Conservation (phyloP, 768 basidiomycete genomes). For the Amanita rubescens region DNA sequence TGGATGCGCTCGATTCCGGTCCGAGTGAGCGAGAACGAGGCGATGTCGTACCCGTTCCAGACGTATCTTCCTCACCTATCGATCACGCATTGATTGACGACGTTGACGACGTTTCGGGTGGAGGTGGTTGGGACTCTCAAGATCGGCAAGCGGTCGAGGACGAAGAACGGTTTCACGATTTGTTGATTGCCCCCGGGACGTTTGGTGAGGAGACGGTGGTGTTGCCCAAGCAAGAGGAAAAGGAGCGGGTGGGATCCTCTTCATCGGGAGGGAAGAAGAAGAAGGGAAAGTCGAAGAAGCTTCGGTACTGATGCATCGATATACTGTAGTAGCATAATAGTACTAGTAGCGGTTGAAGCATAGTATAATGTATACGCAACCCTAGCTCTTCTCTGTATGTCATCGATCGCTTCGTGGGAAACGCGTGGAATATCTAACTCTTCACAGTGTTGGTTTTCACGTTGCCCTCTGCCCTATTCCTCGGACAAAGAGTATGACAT, state of each 20-base stretch:
- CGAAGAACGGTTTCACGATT: conserved; percentile 41
- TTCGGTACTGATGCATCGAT: too few species aligned
- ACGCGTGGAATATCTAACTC: too few species aligned
- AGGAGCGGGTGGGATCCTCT: neutral
- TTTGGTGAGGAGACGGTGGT: conserved; percentile 34
- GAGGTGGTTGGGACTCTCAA: conserved; percentile 39
- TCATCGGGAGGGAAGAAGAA: neutral
- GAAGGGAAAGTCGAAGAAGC: neutral
- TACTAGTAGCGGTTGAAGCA: too few species aligned
- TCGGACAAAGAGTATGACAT: too few species aligned
- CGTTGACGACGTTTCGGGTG: too few species aligned
- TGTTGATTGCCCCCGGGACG: conserved; percentile 27
- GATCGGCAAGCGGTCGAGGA: conserved; percentile 43
- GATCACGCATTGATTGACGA: conserved; percentile 27
- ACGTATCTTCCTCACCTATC: conserved; percentile 11
- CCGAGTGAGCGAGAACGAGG: conserved; percentile 9
- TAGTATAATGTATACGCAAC: too few species aligned
- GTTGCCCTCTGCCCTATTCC: too few species aligned
- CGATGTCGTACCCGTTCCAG: conserved; percentile 17
- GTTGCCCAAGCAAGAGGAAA: neutral
- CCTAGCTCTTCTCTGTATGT: too few species aligned
- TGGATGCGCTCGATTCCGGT: neutral
- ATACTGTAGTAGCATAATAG: too few species aligned
- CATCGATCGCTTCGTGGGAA: too few species aligned
- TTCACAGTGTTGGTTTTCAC: too few species aligned